Percentiles rank a stretch among this genome's conserved stretches.
phyloP scores from a whole-genome alignment of 345 rosid genomes.

The Gossypium rotundifolium region DNA sequence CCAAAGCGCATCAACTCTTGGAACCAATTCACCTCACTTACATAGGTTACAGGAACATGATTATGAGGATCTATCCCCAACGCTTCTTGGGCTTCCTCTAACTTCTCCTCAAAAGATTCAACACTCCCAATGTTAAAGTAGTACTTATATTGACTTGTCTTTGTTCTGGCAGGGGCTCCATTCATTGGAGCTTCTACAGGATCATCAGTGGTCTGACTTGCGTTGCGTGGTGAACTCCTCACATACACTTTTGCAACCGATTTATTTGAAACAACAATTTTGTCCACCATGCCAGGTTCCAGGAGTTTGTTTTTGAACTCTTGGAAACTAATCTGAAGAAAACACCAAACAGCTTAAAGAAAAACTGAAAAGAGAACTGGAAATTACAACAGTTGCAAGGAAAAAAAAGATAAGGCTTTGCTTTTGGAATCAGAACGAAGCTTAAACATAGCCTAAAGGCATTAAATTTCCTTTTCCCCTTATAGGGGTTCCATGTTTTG shows the following conservation, averaged over 20 bases:
- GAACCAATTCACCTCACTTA: slow-evolving; percentile 33
- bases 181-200: slow-evolving; percentile 11
- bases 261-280: slow-evolving; percentile 42
- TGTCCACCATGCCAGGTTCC: slow-evolving; percentile 46
- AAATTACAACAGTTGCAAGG: background rate
- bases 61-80: slow-evolving; percentile 41
- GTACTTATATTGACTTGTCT: slow-evolving; percentile 30
- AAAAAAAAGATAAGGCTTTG: background rate
- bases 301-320: slow-evolving; percentile 53
- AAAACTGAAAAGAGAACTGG: background rate
- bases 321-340: slow-evolving; percentile 49
- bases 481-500: background rate
- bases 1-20: slow-evolving; percentile 35
- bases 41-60: slow-evolving; percentile 36
- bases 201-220: slow-evolving; percentile 25
- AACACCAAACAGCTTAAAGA: slow-evolving; percentile 4
- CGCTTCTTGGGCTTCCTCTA: slow-evolving; percentile 44
- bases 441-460: background rate
- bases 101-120: slow-evolving; percentile 50
- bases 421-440: background rate
- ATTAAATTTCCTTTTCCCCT: background rate
- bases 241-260: slow-evolving; percentile 46
- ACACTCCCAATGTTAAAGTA: slow-evolving; percentile 43
- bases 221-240: slow-evolving; percentile 16
- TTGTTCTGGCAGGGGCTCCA: slow-evolving; percentile 19